Evolutionary conservation across 116 monocot genomes (phyloP), one percentile per base, ranked within the genome.

Genomic region (Zostera marina): DNA sequence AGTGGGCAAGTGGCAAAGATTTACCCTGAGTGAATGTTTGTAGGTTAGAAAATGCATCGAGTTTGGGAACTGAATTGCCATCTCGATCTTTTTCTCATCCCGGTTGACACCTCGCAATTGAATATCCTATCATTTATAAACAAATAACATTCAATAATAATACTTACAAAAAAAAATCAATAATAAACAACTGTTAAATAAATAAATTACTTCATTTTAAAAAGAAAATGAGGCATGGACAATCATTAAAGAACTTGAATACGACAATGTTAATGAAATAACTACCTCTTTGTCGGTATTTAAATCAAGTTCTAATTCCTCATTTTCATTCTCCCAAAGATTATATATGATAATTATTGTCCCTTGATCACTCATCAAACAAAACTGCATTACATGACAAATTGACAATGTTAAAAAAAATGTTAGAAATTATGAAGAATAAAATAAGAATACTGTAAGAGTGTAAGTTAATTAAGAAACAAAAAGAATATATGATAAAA

Each of bases 311-410:
- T 96, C 96, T 41, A 88, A 63, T 17, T 66, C 53, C 14, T 85
- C 96, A 75, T 80, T 64, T 32, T 96, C 96, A 78, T 89, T 85
- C 60, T 85, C 79, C 96, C 96, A 96, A 6, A 96, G 74, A 63
- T 85, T 96, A 70, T 77, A 96, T 66, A 96, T 85, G 13, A 96
- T 43, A 54, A 96, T 76, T 24, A 81, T 79, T 58, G 96, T 96
- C 40, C 96, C 96, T 25, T 75, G 89, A 44, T 85, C 75, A 14
- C 16, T 20, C 40, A 87, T 72, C 61, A 70, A 74, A 60, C 57
- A 72, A 63, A 87, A 84, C 92, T 93, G 74, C 54, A 84, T 12
- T 16, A 58, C 15, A 58, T 14, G n/a, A 20, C 2, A 16, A 58
- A 8, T 42, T 14, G n/a, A 20, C 2, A 16, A 19, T 51, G 10